Evolutionary conservation across 2,329 filamentous ascomycete genomes (phyloP), one percentile per base, ranked within the genome.

Genomic region (Trichoderma endophyticum): DNA sequence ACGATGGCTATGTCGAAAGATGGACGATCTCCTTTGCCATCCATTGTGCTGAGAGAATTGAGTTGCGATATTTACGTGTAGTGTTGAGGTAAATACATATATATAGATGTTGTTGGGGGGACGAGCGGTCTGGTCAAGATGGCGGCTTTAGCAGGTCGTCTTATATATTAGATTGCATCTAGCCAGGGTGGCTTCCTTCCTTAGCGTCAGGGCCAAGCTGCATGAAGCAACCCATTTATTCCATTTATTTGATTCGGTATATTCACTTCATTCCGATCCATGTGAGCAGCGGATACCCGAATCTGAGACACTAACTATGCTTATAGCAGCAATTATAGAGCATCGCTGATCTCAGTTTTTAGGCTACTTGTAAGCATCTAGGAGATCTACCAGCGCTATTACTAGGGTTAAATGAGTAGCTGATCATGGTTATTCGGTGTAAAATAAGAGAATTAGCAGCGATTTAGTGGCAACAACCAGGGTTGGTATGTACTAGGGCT

Each of bases 1-100:
- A 88, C 77, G 24, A 88, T 83, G 66, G 84, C 86, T 56, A 87
- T 62, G 81, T 83, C 21, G 4, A 71, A 26, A 6, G 56, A 15
- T 11, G 54, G 7, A 24, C 18, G 26, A 18, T 26, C 36, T 3
- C 12, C 30, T 36, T 18, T 14, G 26, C 36, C 24, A 24, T 61
- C 43, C 66, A 69, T 69, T 51, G 12, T 18, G 34, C 39, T n/a
- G 39, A 43, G 39, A 43, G 7, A 21, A 51, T 18, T 21, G 5
- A 14, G 26, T 15, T 8, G 26, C 14, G n/a, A 51, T 30, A 7
- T 21, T 24, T 24, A 24, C 12, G 8, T 54, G n/a, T 26, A 26
- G 2, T 26, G 11, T 6, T 6, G 30, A n/a, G 28, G 21, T 60
- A 30, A n/a, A n/a, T 57, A 56, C 15, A n/a, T 24, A 30, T 14